Evolutionary conservation across 2,329 filamentous ascomycete species (phyloP), one percentile per base, ranked within the genome.

Genomic region (Trichophyton mentagrophytes): DNA sequence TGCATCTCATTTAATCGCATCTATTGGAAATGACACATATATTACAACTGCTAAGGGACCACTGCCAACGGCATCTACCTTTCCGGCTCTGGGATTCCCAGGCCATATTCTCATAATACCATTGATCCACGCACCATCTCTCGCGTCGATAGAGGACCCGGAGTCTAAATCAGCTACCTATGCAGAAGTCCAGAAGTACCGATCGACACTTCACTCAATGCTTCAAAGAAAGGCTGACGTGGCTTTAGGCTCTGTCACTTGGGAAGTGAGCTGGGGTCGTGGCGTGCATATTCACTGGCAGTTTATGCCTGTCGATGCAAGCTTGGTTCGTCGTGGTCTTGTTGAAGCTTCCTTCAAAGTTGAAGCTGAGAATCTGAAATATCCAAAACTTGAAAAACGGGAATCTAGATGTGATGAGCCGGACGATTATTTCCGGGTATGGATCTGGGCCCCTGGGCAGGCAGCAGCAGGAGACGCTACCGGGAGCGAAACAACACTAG

Each of bases 251-350:
- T 83, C 85, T 1, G 87, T 97, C 1, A 93, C 90, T 0, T 99
- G 90, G 85, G 93, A 97, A 74, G 91, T 99, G 67, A 92, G 86
- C 70, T 86, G 90, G 58, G 80, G 79, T 3, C 82, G 82, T 58
- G 90, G 93, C 60, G 85, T 97, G 61, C 93, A 99, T 71, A 81
- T 86, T 1, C 92, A 97, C 69, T 96, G 91, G 93, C 95, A 99
- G 73, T 87, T 95, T 66, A 77, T 97, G 33, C 90, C 93, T 0
- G 78, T 95, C 0, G 82, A 87, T 0, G 77, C 81, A 0, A 80
- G 87, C 8, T 76, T 89, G 51, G 81, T 96, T 58, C 77, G 75
- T 20, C 84, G 84, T 55, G 88, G 88, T 0, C 78, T 95, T 1
- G 88, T 95, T 0, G 90, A 96, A 71, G 89, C 88, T 0, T 92